Evolutionary conservation across 257 asterid genomes (phyloP), one percentile per base, ranked within the genome.

Genomic region (Handroanthus guayacan): DNA sequence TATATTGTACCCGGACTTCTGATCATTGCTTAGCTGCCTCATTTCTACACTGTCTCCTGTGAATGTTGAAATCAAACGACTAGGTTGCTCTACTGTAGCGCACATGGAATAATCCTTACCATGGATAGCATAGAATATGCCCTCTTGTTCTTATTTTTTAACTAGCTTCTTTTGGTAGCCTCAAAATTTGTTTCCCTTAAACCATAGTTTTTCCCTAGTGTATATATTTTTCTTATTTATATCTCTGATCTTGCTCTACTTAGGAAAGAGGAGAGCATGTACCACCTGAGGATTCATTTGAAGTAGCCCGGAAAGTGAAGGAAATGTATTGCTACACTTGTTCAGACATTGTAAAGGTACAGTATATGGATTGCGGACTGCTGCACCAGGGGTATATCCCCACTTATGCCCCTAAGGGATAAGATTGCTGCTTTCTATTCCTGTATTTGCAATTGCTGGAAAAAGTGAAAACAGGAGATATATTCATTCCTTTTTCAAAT

Each of bases 261-360:
- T 79, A 95, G 99, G 98, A 95, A 91, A 92, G 99, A 86, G 98
- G 94, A 75, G 99, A 95, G 89, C 87, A 86, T 69, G 77, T 95
- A 83, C 98, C 99, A 61, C 92, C 96, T 25, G 98, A 95, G 83
- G 97, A 95, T 60, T 93, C 97, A 77, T 83, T 95, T 81, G 99
- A 92, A 60, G 97, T 92, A 54, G 95, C 97, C 61, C 88, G 91
- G 74, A 89, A 87, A 86, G 96, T 95, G 82, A 95, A 92, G 89
- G 99, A 95, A 82, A 86, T 81, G 89, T 87, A 95, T 83, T 91
- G 99, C 87, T 95, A 95, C 82, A 95, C 99, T 75, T 92, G 93
- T 81, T 95, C 99, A 36, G 98, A 95, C 89, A 84, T 95, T 68
- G 96, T 95, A 79, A 95, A 95, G 99, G 98, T 95, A 87, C 82